Evolutionary conservation across 2,329 filamentous ascomycete species (phyloP), one percentile per base, ranked within the genome.

Genomic region (Claviceps paspali): DNA sequence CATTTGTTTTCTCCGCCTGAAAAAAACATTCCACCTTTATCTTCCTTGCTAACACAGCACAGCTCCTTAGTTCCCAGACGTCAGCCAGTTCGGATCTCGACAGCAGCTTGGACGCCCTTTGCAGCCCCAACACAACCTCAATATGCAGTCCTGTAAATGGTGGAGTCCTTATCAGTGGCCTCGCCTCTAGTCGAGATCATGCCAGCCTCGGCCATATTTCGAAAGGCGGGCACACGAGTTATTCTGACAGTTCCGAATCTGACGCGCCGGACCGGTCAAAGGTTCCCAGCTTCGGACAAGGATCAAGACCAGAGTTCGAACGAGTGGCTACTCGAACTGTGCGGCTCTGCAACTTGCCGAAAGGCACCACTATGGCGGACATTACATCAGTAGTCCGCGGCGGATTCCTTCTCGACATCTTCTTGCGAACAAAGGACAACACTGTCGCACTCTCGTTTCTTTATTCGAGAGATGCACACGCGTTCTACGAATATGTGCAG

Each of bases 371-470:
- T 0, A 73, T 82, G 49, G 65, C 65, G 33, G 81, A 91, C 43
- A 60, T 91, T 41, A 66, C 70, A 3, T 64, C 67, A 17, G 66
- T 68, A 9, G 59, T 91, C 36, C 74, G 78, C 40, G 83, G 84
- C 18, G 84, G 83, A 1, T 64, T 71, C 44, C 48, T 92, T 9
- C 55, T 87, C 9, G 79, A 85, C 44, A 61, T 88, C 29, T 79
- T 70, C 46, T 47, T 86, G 33, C 71, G 74, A 23, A 51, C 47
- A 7, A 56, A 68, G 29, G 76, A 84, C 36, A 69, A 69, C 23
- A 62, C 61, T 31, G 80, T 74, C 4, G 70, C 67, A 29, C 64
- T 91, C 2, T 82, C 83, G 0, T 91, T 91, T 51, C 62, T 83
- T 6, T 65, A 76, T 35, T 70, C 70, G 24, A 61, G 65, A 15